Evolutionary conservation across 148 eudicot species (phyloP), one percentile per base, ranked within the genome.

Genomic region (Salicornia ramosissima): DNA sequence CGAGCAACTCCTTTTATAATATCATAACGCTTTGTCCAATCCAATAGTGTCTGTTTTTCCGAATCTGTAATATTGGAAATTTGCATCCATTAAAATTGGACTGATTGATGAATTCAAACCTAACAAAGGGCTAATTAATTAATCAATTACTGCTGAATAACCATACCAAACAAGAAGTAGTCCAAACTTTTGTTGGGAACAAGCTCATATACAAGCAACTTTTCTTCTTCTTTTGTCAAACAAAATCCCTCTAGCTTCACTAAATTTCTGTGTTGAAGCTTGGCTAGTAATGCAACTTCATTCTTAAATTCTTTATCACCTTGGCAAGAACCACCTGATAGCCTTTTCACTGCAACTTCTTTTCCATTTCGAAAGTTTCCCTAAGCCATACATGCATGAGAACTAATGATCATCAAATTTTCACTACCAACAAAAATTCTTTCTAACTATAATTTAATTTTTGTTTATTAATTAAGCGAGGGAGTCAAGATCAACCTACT

Each of bases 261-360:
- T 59, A 71, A 30, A 50, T 77, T 77, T 40, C 80, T 36, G 16
- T 77, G 80, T 31, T 77, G 80, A 56, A 77, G 72, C 63, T 66
- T 77, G 19, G 80, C 76, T 22, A 77, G 34, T 31, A 71, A n/a
- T 0, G 45, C 75, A 39, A 68, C 72, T 45, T 77, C 74, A 11
- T 70, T 70, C 16, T 55, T 40, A 25, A 74, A 74, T 57, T 74
- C 71, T 34, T 34, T 67, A 12, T 67, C 71, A 57, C 77, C 77
- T 74, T 67, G 66, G 24, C 13, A 16, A 0, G 71, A 74, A 60
- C 50, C 61, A 2, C 10, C 18, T 31, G 77, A 47, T 57, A 74
- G 50, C 42, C 71, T 74, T 50, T 74, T 74, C 21, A 74, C 71
- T 5, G 77, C 77, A 42, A 74, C 28, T 33, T 57, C 40, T 74